Evolutionary conservation across 805 yeast genomes (phyloP).

Genomic region (Saturnispora galanensis): DNA sequence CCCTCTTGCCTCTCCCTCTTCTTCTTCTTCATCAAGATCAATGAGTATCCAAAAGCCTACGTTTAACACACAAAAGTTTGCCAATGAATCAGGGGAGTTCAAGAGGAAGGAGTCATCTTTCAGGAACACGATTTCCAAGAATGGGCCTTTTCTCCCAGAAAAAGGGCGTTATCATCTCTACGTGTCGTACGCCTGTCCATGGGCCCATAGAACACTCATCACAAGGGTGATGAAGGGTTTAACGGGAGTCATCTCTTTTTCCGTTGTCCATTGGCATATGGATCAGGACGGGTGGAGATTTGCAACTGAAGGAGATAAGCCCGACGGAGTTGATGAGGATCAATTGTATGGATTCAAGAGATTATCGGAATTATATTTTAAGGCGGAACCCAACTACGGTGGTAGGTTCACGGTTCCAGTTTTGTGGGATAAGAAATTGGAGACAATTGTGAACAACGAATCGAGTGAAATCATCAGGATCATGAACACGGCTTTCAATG

Average conservation of each 20-base stretch:
- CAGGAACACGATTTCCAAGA: slow-evolving; percentile 47
- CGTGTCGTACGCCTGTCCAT: slow-evolving; percentile 87
- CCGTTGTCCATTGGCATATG: slow-evolving; percentile 89
- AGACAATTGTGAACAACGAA: slow-evolving; percentile 86
- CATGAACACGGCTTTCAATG: slow-evolving; percentile 65
- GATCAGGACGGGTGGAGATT: slow-evolving; percentile 88
- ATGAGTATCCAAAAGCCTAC: neutral
- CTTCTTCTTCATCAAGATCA: neutral
- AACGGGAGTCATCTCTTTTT: slow-evolving; percentile 46
- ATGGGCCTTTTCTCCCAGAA: slow-evolving; percentile 66
- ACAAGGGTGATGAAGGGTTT: slow-evolving; percentile 68
- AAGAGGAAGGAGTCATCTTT: slow-evolving; percentile 44
- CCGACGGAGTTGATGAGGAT: slow-evolving; percentile 44
- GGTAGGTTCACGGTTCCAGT: slow-evolving; percentile 92
- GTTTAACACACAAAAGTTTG: slow-evolving; percentile 30
- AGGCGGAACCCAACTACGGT: slow-evolving; percentile 61
- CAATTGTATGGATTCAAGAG: slow-evolving; percentile 49
- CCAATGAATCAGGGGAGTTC: slow-evolving; percentile 44
- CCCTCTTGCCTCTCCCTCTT: neutral
- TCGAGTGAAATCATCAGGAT: slow-evolving; percentile 83
- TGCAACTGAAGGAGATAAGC: slow-evolving; percentile 34
- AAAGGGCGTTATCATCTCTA: slow-evolving; percentile 76
- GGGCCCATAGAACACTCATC: slow-evolving; percentile 86
- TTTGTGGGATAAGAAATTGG: slow-evolving; percentile 76
- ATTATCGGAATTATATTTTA: slow-evolving; percentile 62